These are phyloP conservation scores for Podospora comata DNA, from an alignment of 495 filamentous ascomycete species.

Conservation along the genomic window DNA sequence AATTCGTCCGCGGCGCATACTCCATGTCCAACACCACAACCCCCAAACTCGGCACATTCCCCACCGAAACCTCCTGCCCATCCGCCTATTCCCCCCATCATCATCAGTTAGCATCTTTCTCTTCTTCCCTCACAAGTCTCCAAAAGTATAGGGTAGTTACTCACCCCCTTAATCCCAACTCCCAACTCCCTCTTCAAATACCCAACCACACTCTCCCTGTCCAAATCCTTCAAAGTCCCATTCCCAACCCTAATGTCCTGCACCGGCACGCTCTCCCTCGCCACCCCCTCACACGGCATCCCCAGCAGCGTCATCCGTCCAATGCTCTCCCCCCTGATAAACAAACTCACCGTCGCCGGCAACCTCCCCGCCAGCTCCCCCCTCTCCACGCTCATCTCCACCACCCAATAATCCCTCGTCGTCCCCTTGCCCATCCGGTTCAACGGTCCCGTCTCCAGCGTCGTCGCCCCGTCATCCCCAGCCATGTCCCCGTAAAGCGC, in stretches of 20 bases:
- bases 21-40: slow-evolving; percentile 22
- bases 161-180: slow-evolving; percentile 22
- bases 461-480: not conserved
- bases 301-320: slow-evolving; percentile 24
- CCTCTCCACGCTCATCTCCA: slow-evolving; percentile 33
- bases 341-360: slow-evolving; percentile 32
- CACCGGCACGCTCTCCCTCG: slow-evolving; percentile 18
- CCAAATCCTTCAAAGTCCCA: slow-evolving; percentile 10
- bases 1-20: slow-evolving; percentile 16
- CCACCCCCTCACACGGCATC: slow-evolving; percentile 22
- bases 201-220: slow-evolving; percentile 7
- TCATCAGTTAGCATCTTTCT: not conserved
- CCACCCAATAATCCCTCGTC: slow-evolving; percentile 32
- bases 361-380: slow-evolving; percentile 25
- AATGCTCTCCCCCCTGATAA: slow-evolving; percentile 24
- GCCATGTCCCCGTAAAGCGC: slow-evolving; percentile 29
- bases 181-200: slow-evolving; percentile 23
- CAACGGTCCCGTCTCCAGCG: not conserved
- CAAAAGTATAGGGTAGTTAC: slow-evolving; percentile 6
- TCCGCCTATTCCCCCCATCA: slow-evolving; percentile 16
- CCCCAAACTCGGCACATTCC: slow-evolving; percentile 23
- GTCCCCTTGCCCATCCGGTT: not conserved
- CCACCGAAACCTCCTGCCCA: slow-evolving; percentile 12
- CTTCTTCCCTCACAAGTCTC: not conserved
- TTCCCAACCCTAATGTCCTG: slow-evolving; percentile 14